Base-by-base conservation (phyloP, 2,329 filamentous ascomycete species). In the Nemania diffusa region DNA sequence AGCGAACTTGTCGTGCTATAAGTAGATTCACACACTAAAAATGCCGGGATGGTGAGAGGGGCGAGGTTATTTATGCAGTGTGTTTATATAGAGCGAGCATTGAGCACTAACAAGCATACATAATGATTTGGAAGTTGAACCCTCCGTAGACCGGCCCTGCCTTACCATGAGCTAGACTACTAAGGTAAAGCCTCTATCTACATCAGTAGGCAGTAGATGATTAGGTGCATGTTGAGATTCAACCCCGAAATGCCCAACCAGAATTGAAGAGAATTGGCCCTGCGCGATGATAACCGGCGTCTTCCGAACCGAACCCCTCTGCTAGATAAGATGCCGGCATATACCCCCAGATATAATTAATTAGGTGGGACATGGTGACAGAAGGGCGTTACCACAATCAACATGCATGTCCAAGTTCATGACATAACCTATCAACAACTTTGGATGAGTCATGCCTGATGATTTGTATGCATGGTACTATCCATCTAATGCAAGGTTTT, bases 141-240 rank as follows among this genome's bases (percentile, higher is more conserved):
- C n/a, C 63, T 65, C 63, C 63, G 57, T 46, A 50, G 11, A 65
- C 46, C 62, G 63, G 63, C 52, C 40, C 29, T 20, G 13, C n/a
- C n/a, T n/a, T n/a, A n/a, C 17, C 5, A 27, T n/a, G 20, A 46
- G 13, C 57, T 51, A 59, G 40, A 37, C 57, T 20, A 57, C n/a
- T 11, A 13, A 51, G 48, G 48, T 24, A 44, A 15, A 4, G 3
- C 11, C 13, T 48, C 13, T 27, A 15, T 50, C 42, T 20, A 20
- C 5, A 46, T 46, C n/a, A n/a, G n/a, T n/a, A n/a, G n/a, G n/a
- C n/a, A n/a, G n/a, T n/a, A n/a, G n/a, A n/a, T n/a, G n/a, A n/a
- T n/a, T n/a, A n/a, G 24, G 7, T 22, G 9, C n/a, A 22, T 22
- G 20, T 46, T 8, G 42, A 22, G 42, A 46, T 11, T 3, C 2